These are phyloP conservation scores for Termitomyces sp. DNA, from an alignment of 768 basidiomycete genomes.

Conservation along the genomic window DNA sequence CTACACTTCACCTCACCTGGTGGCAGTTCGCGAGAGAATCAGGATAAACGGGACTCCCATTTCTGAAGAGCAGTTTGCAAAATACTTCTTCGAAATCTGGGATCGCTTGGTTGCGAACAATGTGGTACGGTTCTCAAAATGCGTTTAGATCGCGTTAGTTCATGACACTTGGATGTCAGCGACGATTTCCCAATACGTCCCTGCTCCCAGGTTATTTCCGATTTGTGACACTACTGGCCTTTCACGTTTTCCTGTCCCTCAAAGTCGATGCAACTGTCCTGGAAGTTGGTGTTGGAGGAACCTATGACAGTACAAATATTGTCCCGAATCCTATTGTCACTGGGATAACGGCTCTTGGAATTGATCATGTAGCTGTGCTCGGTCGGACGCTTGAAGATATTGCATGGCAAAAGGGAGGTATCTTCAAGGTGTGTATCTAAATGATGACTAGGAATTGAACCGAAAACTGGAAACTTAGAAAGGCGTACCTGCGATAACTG, in stretches of 20 bases:
- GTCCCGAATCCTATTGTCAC: slow-evolving; percentile 88
- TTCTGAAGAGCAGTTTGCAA: slow-evolving; percentile 82
- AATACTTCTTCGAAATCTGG: slow-evolving; percentile 97
- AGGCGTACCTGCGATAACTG: slow-evolving; percentile 81
- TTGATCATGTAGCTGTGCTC: slow-evolving; percentile 85
- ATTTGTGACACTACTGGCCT: slow-evolving; percentile 88
- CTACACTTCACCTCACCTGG: slow-evolving; percentile 95
- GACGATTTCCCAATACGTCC: slow-evolving; percentile 44
- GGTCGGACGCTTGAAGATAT: slow-evolving; percentile 88
- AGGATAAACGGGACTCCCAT: slow-evolving; percentile 88
- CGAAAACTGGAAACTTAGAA: slow-evolving; percentile 32
- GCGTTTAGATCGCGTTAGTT: background rate
- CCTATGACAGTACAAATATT: slow-evolving; percentile 93
- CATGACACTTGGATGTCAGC: slow-evolving; percentile 24
- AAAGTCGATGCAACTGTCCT: slow-evolving; percentile 88
- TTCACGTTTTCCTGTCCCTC: slow-evolving; percentile 77
- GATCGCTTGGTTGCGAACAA: slow-evolving; percentile 65
- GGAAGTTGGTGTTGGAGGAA: slow-evolving; percentile 95
- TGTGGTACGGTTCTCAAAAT: slow-evolving; percentile 33
- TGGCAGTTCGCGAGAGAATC: slow-evolving; percentile 93
- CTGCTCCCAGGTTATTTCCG: slow-evolving; percentile 91
- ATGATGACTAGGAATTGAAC: background rate
- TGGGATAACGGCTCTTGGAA: slow-evolving; percentile 84
- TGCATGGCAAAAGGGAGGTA: slow-evolving; percentile 93
- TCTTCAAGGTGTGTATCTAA: slow-evolving; percentile 67